These are phyloP conservation scores for Phytophthora pseudosyringae DNA, from an alignment of 352 stramenopile genomes.

Conservation along the genomic window DNA sequence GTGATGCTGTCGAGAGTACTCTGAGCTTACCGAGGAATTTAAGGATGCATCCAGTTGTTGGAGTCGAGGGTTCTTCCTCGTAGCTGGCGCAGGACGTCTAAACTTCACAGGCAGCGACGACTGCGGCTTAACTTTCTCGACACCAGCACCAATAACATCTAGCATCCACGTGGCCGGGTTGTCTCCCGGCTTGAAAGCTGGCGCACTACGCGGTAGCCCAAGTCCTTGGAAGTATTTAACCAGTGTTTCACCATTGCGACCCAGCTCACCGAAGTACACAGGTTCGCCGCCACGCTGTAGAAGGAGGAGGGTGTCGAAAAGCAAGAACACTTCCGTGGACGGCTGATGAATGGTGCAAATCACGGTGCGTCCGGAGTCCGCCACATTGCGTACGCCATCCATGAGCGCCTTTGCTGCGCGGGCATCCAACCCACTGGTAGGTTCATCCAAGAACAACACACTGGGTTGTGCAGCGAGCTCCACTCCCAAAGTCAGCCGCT, in stretches of 20 bases:
- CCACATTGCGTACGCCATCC: slow-evolving; percentile 58
- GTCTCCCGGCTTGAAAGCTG: slow-evolving; percentile 61
- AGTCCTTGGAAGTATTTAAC: slow-evolving; percentile 72
- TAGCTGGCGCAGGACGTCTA: slow-evolving; percentile 2
- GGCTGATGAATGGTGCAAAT: slow-evolving; percentile 64
- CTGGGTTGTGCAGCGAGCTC: slow-evolving; percentile 56
- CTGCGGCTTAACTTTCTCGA: slow-evolving; percentile 36
- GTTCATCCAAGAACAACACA: slow-evolving; percentile 66
- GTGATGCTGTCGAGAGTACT: slow-evolving; percentile 17
- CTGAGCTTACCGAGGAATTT: slow-evolving; percentile 30
- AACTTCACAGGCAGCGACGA: slow-evolving; percentile 11
- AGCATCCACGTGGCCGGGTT: slow-evolving; percentile 92
- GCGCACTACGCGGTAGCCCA: slow-evolving; percentile 21
- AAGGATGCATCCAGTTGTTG: slow-evolving; percentile 28
- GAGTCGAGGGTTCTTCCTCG: slow-evolving; percentile 9
- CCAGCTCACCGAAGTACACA: slow-evolving; percentile 88
- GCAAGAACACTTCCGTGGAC: slow-evolving; percentile 58
- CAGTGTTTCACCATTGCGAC: slow-evolving; percentile 48
- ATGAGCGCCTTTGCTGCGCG: slow-evolving; percentile 68
- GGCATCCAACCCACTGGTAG: slow-evolving; percentile 74
- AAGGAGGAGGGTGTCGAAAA: slow-evolving; percentile 85
- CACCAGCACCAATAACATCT: slow-evolving; percentile 59
- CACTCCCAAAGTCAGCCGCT: slow-evolving; percentile 55
- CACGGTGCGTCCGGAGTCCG: slow-evolving; percentile 80
- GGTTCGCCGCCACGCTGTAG: slow-evolving; percentile 82